A percentile compares a stretch with the other conserved stretches of the same genome.
Conservation (phyloP, 345 rosid species). For the Arabis hirsuta region DNA sequence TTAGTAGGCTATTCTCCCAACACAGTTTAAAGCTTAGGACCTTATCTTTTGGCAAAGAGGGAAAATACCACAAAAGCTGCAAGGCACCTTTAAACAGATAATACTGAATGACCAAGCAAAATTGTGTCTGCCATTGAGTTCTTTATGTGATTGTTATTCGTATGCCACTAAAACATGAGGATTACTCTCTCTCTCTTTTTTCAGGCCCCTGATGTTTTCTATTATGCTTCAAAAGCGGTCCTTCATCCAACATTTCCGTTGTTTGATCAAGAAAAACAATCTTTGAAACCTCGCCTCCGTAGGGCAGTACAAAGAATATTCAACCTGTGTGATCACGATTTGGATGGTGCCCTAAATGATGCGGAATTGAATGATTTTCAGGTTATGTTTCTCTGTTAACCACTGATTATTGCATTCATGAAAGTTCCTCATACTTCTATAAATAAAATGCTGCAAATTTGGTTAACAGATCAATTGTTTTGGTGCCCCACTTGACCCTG, state of each 20-base stretch:
- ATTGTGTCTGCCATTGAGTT: background rate
- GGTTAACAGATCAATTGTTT: slow-evolving; percentile 71
- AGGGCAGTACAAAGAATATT: slow-evolving; percentile 82
- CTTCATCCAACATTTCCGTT: slow-evolving; percentile 83
- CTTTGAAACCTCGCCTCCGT: slow-evolving; percentile 67
- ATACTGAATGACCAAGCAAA: background rate
- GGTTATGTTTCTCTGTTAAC: slow-evolving; percentile 48
- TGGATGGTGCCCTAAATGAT: slow-evolving; percentile 85
- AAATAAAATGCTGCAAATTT: slow-evolving; percentile 33
- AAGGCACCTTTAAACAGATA: background rate
- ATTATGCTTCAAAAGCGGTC: slow-evolving; percentile 78
- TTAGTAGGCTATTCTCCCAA: background rate
- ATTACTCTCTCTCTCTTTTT: slow-evolving; percentile 13
- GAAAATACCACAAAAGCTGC: background rate
- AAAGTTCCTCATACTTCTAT: slow-evolving; percentile 9
- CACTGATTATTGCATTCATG: slow-evolving; percentile 21
- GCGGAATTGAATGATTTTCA: slow-evolving; percentile 82
- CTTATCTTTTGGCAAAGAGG: slow-evolving; percentile 1
- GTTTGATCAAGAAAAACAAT: slow-evolving; percentile 77
- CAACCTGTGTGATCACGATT: slow-evolving; percentile 70
- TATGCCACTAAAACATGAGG: background rate
- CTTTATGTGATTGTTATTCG: background rate
- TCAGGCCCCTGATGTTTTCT: slow-evolving; percentile 88
- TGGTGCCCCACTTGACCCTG: slow-evolving; percentile 75
- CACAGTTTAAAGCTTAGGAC: background rate